Evolutionary conservation across 2,329 filamentous ascomycete species (phyloP).

Genomic region (Tolypocladium amazonense): DNA sequence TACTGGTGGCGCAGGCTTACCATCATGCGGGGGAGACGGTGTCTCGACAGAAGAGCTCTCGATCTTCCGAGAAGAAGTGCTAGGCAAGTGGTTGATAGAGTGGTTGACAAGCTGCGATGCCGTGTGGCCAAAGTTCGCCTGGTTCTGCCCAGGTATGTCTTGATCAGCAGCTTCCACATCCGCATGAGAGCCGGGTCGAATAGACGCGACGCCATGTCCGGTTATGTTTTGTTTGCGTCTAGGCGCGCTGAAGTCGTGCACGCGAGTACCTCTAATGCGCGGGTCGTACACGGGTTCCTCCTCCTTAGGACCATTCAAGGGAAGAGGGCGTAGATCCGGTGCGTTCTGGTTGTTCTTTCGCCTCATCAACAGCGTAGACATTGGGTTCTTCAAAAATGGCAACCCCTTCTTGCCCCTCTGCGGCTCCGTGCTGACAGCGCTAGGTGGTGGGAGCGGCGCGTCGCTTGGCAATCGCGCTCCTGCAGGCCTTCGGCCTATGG

Average conservation of each 20-base stretch:
- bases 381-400: conserved; percentile 48
- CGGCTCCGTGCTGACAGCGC: conserved; percentile 23
- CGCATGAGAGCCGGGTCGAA: conserved; percentile 7
- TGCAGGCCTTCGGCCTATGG: conserved; percentile 30
- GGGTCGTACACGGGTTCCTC: conserved; percentile 48
- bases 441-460: conserved; percentile 17
- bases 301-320: conserved; percentile 26
- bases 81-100: conserved; percentile 15
- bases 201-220: conserved; percentile 5
- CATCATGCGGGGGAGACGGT: conserved; percentile 2
- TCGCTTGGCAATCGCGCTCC: conserved; percentile 30
- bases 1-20: conserved; percentile 20
- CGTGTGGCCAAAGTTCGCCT: conserved; percentile 3
- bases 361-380: conserved; percentile 47
- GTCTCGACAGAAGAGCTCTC: conserved; percentile 5
- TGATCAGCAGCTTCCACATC: conserved; percentile 8
- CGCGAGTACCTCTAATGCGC: conserved; percentile 50
- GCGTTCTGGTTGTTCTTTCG: conserved; percentile 41
- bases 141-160: not conserved
- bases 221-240: conserved; percentile 28
- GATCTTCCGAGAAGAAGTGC: conserved; percentile 12
- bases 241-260: conserved; percentile 57
- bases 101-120: conserved; percentile 14
- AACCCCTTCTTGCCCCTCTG: conserved; percentile 41
- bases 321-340: conserved; percentile 30